phyloP scores from a whole-genome alignment of 352 stramenopile species.

The Phytophthora foliorum region DNA sequence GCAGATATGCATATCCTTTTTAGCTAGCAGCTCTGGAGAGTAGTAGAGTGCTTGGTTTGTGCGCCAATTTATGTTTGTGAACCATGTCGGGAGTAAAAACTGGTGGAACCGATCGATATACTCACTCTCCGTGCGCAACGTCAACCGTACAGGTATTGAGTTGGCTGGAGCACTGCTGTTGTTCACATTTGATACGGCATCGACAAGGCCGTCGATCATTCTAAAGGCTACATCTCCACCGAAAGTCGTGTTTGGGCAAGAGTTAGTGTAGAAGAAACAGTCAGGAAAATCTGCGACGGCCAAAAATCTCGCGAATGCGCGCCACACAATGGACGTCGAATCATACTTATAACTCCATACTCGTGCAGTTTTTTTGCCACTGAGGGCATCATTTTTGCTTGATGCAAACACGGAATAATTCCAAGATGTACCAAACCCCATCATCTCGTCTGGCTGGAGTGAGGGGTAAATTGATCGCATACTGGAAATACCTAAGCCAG shows the following conservation, averaged over 20 bases:
- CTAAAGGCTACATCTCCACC: conserved; percentile 22
- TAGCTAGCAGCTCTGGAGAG: conserved; percentile 14
- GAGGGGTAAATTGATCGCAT: conserved; percentile 10
- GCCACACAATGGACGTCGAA: conserved; percentile 36
- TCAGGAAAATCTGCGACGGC: conserved; percentile 24
- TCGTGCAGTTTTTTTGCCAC: conserved; percentile 9
- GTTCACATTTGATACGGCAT: conserved; percentile 12
- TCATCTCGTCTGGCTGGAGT: conserved; percentile 35
- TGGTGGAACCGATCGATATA: conserved; percentile 50
- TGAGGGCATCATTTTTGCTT: conserved; percentile 16
- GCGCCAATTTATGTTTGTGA: conserved; percentile 31
- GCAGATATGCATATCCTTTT: conserved; percentile 13
- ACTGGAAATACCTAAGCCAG: conserved; percentile 25
- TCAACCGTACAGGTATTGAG: neutral
- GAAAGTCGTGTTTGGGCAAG: conserved; percentile 13
- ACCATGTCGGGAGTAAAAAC: conserved; percentile 38
- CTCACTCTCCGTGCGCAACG: conserved; percentile 23
- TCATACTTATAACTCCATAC: conserved; percentile 52
- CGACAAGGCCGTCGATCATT: conserved; percentile 32
- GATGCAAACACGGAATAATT: conserved; percentile 30
- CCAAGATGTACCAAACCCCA: conserved; percentile 34
- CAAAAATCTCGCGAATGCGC: conserved; percentile 32
- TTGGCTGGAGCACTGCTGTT: neutral
- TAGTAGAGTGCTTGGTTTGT: conserved; percentile 42
- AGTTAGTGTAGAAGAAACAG: conserved; percentile 29